Evolutionary conservation across 177 flowering plant genomes (phyloP).

Genomic region (Vitis hybrid): DNA sequence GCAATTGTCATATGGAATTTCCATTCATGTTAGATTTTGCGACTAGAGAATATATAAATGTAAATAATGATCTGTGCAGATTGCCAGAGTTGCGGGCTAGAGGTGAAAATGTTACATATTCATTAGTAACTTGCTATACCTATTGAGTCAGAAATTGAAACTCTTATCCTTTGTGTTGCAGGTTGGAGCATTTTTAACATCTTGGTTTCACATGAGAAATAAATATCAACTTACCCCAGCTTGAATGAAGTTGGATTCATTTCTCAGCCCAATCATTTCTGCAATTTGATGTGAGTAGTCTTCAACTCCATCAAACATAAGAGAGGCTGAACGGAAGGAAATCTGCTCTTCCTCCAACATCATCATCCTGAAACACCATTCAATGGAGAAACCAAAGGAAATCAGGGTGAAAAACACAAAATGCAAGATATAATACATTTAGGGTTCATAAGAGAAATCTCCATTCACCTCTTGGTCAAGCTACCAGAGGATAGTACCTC

Average conservation of each 20-base stretch:
- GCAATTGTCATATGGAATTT: no score
- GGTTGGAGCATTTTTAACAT: no score
- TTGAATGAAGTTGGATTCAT: conserved; percentile 67
- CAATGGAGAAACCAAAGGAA: conserved; percentile 3
- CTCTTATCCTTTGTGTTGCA: no score
- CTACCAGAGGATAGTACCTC: conserved; percentile 98
- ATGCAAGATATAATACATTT: neutral
- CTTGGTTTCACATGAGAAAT: neutral
- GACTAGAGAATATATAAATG: no score
- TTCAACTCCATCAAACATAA: conserved; percentile 81
- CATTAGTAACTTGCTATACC: no score
- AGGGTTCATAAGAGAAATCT: neutral
- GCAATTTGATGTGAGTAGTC: conserved; percentile 99
- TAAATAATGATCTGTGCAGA: no score
- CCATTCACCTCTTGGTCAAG: conserved; percentile 80
- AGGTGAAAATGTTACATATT: no score
- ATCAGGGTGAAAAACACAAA: neutral
- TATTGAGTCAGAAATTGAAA: no score
- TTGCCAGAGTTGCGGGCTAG: no score
- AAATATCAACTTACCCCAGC: conserved; percentile 73
- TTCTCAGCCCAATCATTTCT: conserved; percentile 91
- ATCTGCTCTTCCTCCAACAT: conserved; percentile 95
- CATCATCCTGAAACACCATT: conserved; percentile 79
- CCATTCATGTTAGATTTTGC: no score
- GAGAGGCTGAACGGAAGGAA: conserved; percentile 84